phyloP scores from a whole-genome alignment of 129 eudicot genomes.

The Centaurea solstitialis region DNA sequence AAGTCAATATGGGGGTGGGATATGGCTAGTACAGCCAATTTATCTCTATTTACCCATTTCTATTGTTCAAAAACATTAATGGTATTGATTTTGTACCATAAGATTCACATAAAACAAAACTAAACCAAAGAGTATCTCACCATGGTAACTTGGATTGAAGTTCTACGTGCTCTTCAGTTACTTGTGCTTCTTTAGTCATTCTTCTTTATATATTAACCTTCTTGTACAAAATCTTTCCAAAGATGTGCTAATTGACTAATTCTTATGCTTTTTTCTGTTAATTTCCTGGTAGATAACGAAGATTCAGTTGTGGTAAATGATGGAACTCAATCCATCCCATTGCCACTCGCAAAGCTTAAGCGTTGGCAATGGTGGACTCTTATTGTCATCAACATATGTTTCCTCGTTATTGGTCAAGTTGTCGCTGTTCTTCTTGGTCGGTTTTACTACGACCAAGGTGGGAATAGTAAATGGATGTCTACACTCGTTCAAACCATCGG shows the following conservation, averaged over 20 bases:
- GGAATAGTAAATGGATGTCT: constrained; percentile 85
- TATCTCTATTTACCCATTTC: too few relatives aligned
- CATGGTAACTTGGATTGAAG: neutral
- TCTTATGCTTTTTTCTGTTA: neutral
- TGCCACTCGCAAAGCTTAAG: constrained; percentile 46
- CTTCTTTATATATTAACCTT: neutral
- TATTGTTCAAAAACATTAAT: neutral
- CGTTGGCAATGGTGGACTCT: constrained; percentile 76
- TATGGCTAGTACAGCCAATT: too few relatives aligned
- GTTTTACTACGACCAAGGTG: constrained; percentile 86
- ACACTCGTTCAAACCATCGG: constrained; percentile 87
- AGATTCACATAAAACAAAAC: neutral
- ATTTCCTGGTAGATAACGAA: constrained; percentile 44
- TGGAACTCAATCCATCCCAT: constrained; percentile 20
- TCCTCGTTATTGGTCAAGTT: constrained; percentile 79
- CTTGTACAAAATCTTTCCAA: neutral
- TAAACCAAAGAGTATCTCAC: neutral
- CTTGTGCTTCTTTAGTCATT: neutral
- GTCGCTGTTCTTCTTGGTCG: constrained; percentile 87
- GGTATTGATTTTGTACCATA: neutral
- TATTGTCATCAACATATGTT: constrained; percentile 58
- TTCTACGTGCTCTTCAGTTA: neutral
- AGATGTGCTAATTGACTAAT: constrained; percentile 11
- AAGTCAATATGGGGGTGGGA: too few relatives aligned
- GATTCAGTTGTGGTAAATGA: constrained; percentile 34